Evolutionary conservation across 2,329 filamentous ascomycete species (phyloP), one percentile per base, ranked within the genome.

Genomic region (Parastagonospora nodorum): DNA sequence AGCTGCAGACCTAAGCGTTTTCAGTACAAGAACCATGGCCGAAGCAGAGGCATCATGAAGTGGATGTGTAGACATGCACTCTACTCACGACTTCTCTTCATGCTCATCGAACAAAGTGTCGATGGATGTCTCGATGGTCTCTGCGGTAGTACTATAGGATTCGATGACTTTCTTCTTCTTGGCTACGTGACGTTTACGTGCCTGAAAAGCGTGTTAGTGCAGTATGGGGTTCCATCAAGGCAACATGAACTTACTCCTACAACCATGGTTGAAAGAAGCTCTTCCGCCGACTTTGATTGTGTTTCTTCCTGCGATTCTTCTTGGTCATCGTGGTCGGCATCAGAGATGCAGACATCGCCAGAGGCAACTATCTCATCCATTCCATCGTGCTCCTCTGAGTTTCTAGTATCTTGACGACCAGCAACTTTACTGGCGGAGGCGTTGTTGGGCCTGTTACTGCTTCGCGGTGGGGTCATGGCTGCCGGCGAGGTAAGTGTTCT

Each of bases 71-170:
- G 8, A 8, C 30, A 12, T 35, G 9, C 44, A 15, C 31, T 33
- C 35, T 7, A 61, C 66, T 66, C 60, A 74, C 71, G 59, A 48
- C 47, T 67, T 42, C 19, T 51, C 47, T 41, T 68, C 61, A 29
- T 69, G 61, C 2, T 61, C 42, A 12, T 63, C 59, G 39, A 72
- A 71, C 5, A 66, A 30, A 0, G 45, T 49, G 32, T 45, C 55
- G 51, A 74, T 65, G 12, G 50, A 49, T 7, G 49, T 41, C 30
- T 64, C 48, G n/a, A 55, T 35, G 1, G 49, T 41, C 15, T 50
- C 33, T 16, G 50, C 45, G 24, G 53, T 44, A 7, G 15, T 36
- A 5, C 48, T 38, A 50, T 72, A 71, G 2, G 49, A 36, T 29
- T 63, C 63, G 37, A 51, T 44, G n/a, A 71, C 48, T 16, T 19